Base-by-base conservation (phyloP, 208 protist genomes). In the Leishmania braziliensis region DNA sequence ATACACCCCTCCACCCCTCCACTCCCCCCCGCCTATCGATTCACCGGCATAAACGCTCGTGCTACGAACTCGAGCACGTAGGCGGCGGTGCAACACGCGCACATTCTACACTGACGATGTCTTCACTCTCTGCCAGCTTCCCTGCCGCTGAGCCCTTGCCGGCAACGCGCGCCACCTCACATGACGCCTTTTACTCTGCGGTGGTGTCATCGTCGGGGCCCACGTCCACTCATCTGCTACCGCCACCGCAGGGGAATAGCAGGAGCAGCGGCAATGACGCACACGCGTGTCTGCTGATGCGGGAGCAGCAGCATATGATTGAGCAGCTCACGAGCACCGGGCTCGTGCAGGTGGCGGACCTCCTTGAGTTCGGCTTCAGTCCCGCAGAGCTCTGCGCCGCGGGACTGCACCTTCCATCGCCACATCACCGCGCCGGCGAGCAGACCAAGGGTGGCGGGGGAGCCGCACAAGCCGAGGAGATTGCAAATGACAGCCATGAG, bases 331-430 rank as follows among this genome's bases (percentile, higher is more conserved):
- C 86, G 63, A 58, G 75, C 70, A 60, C 63, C 26, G 81, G 84
- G 10, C 84, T 90, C 33, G 79, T 84, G 51, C 80, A 84, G 65
- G 75, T 54, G 12, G 79, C 60, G 6, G 87, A 90, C 60, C 69
- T 90, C 8, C 60, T 84, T 5, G 81, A 46, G 51, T 69, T 90
- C 18, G 87, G 87, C 33, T 90, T 90, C 79, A 88, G 79, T 2
- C 66, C 60, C 29, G 81, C 46, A 10, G 87, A 90, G 70, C n/a
- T 90, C n/a, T 5, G 6, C 54, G 81, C 80, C 4, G 75, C 85
- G 0, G 78, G 77, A 10, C 39, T 71, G 1, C 60, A 58, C 51
- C 16, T 79, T 20, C 20, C 81, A 26, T 39, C 51, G 29, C 53
- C 56, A 36, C 74, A 36, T 14, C 56, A 50, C n/a, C 16, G 56